Evolutionary conservation across 2,329 filamentous ascomycete species (phyloP), one percentile per base, ranked within the genome.

Genomic region (Arthrobotrys sphaeroides): DNA sequence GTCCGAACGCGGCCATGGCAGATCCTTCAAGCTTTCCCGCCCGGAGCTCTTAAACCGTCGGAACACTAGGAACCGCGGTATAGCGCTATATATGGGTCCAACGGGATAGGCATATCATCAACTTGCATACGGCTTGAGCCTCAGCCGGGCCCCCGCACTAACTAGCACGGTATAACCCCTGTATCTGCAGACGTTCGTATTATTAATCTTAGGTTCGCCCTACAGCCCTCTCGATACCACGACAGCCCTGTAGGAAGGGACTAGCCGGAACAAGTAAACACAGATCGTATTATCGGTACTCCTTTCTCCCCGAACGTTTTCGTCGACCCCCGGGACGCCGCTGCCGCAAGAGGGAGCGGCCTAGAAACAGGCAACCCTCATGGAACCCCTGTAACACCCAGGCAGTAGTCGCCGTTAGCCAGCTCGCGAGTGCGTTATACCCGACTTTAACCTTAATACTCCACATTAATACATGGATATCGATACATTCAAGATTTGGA

Each of bases 51-150:
- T 31, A 16, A 18, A 22, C 31, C 31, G 10, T 18, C 28, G 20
- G 51, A n/a, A 20, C 22, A 13, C 18, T 7, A 24, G 51, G 10
- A 55, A 24, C 51, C 31, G 22, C 7, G 28, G 49, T 38, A 55
- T 55, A 24, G 43, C 43, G 3, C 22, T 47, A 55, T 55, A 55
- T 38, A 38, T 10, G 18, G 16, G 2, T 33, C 5, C 13, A 24
- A 13, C 16, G 31, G 16, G 47, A 10, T n/a, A 38, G 3, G 7
- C 36, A n/a, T 55, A 55, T 55, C 36, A 55, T 55, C 51, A 55
- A 36, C 51, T 38, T 55, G 51, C 51, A 55, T 55, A 38, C 51
- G 31, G 51, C 18, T 55, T 38, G 51, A 55, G 49, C 49, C 51
- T 36, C 16, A 55, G 51, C 31, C 51, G 16, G 31, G n/a, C n/a